A percentile compares a stretch with the other conserved stretches of the same genome.
phyloP scores from a whole-genome alignment of 495 filamentous ascomycete species.

The Aspergillus affinis region DNA sequence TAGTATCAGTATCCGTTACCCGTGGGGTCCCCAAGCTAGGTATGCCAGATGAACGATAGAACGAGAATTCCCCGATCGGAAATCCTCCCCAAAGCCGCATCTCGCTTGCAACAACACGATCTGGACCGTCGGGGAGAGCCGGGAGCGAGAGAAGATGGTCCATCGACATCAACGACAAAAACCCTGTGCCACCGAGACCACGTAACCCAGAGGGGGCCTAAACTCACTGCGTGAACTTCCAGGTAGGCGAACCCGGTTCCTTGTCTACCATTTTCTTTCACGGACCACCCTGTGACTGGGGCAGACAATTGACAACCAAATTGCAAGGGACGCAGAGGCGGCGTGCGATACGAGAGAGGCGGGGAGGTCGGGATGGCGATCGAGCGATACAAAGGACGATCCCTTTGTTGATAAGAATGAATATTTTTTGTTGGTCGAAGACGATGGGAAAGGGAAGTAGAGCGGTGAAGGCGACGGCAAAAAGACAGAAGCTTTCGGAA shows the following conservation, averaged over 20 bases:
- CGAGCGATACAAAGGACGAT: slow-evolving; percentile 1
- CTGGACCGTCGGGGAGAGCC: too few species aligned
- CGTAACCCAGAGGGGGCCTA: slow-evolving; percentile 14
- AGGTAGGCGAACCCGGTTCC: slow-evolving; percentile 89
- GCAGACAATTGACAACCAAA: slow-evolving; percentile 13
- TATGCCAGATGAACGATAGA: neutral
- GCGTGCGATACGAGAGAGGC: slow-evolving; percentile 10
- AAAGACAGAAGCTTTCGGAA: slow-evolving; percentile 13
- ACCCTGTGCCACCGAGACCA: slow-evolving; percentile 8
- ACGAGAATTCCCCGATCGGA: neutral
- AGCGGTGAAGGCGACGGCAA: slow-evolving; percentile 9
- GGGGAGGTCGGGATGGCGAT: slow-evolving; percentile 3
- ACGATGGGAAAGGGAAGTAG: neutral
- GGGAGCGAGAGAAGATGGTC: neutral
- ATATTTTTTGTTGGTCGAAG: slow-evolving; percentile 1
- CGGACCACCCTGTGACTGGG: slow-evolving; percentile 31
- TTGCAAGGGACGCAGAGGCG: neutral
- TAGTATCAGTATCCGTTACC: slow-evolving; percentile 1
- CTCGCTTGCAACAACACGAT: neutral
- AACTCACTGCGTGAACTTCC: slow-evolving; percentile 99
- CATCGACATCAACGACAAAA: neutral
- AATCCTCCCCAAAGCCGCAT: neutral
- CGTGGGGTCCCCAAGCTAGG: neutral
- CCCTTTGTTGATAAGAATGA: neutral
- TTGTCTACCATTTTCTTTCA: slow-evolving; percentile 89